Evolutionary conservation across 2,329 filamentous ascomycete species (phyloP), one percentile per base, ranked within the genome.

Genomic region (Parastagonospora nodorum): DNA sequence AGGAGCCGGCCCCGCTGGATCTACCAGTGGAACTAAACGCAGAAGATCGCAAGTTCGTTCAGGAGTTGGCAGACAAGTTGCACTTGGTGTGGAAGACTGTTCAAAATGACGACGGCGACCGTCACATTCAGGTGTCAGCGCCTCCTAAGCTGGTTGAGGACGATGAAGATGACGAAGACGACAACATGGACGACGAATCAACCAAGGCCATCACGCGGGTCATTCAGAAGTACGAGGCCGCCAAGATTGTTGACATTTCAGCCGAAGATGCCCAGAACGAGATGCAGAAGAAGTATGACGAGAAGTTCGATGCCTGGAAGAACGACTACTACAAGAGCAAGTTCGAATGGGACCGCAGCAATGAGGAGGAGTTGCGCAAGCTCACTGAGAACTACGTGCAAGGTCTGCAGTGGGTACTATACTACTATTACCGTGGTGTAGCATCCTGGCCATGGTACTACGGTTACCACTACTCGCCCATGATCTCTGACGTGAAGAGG

Each of bases 391-490:
- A 97, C 75, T 99, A 99, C 66, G 92, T 99, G 6, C 90, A 99
- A 75, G 94, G 94, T 54, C 78, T 99, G 53, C 94, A 99, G 73
- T 99, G 94, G 95, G 94, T 99, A 37, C 80, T 99, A 42, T 97
- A 88, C 75, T 99, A 99, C 78, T 99, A 99, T 76, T 99, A 99
- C 77, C 88, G 88, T 46, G 94, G 94, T 55, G 94, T 99, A 53
- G 94, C 91, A 12, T 97, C 93, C 10, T 99, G 94, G 94, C 92
- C 94, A 11, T 99, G 94, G 94, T 99, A 90, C 77, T 99, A 97
- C 75, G 82, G 82, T 53, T 99, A 96, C 74, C 95, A 99, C 75
- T 99, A 99, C 74, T 89, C 95, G 8, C 94, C 94, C 1, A 91
- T 97, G 84, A 99, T 97, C 50, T 95, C 91, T 11, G 94, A 99